A percentile compares a stretch with the other conserved stretches of the same genome.
phyloP scores from a whole-genome alignment of 148 eudicot genomes.

The Silene latifolia region DNA sequence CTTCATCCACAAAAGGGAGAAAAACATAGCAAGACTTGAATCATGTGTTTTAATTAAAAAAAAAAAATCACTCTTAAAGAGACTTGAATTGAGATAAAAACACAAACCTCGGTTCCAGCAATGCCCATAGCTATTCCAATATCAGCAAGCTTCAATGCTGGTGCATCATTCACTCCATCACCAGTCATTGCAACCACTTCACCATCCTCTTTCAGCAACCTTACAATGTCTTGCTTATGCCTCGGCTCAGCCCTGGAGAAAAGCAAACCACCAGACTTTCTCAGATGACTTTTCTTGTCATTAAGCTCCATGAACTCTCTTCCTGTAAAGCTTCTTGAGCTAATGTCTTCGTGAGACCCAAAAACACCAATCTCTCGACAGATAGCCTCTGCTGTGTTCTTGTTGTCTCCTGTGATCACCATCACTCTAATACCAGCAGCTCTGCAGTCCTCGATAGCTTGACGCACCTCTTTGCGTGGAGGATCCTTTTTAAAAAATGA shows the following conservation, averaged over 20 bases:
- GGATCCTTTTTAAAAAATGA: constrained; percentile 37
- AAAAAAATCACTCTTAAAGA: too few species aligned
- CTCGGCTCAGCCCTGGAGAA: constrained; percentile 84
- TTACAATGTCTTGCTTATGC: constrained; percentile 75
- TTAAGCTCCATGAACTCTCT: constrained; percentile 51
- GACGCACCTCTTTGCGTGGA: constrained; percentile 57
- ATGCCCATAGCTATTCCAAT: constrained; percentile 85
- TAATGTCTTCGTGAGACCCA: constrained; percentile 45
- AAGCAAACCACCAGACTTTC: constrained; percentile 50
- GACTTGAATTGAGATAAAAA: neutral
- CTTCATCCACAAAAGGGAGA: constrained; percentile 42
- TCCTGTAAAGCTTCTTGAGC: constrained; percentile 49
- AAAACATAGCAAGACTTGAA: too few species aligned
- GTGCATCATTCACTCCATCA: constrained; percentile 80
- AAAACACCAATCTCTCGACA: constrained; percentile 59
- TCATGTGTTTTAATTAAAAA: too few species aligned
- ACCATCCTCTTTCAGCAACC: constrained; percentile 67
- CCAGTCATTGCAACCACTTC: constrained; percentile 89
- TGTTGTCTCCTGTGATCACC: constrained; percentile 64
- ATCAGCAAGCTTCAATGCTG: constrained; percentile 70
- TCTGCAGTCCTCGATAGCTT: constrained; percentile 61
- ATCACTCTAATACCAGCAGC: constrained; percentile 64
- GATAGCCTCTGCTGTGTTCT: constrained; percentile 62
- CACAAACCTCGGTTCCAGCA: constrained; percentile 69
- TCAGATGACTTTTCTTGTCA: constrained; percentile 44